These are phyloP conservation scores for Ganoderma leucocontextum DNA, from an alignment of 1,284 basidiomycete species.

Conservation along the genomic window DNA sequence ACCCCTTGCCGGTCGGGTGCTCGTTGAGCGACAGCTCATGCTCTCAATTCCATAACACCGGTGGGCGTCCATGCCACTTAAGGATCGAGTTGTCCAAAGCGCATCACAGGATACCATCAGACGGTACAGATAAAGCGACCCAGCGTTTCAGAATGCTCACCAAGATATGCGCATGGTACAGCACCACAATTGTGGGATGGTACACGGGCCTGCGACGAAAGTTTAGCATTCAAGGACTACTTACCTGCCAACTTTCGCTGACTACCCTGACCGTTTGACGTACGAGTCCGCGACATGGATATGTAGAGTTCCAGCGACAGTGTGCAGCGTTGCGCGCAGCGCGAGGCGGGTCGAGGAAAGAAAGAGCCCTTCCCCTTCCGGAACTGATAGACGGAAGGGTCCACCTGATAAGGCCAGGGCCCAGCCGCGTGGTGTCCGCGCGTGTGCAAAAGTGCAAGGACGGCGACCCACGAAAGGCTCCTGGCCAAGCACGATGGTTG, in stretches of 20 bases:
- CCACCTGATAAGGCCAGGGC: constrained; percentile 8
- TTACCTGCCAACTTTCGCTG: not conserved
- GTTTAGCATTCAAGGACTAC: not conserved
- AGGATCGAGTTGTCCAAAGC: not conserved
- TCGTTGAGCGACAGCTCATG: not conserved
- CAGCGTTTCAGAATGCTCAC: not conserved
- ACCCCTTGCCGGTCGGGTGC: not conserved
- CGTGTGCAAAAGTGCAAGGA: not conserved
- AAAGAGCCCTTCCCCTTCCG: not conserved
- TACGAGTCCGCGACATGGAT: not conserved
- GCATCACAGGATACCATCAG: not conserved
- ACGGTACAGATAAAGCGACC: not conserved
- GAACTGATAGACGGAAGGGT: constrained; percentile 3
- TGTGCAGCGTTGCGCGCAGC: not conserved
- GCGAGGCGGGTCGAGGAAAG: not conserved
- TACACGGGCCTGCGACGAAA: not conserved
- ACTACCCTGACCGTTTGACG: not conserved
- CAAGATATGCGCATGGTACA: not conserved
- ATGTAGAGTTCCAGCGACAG: not conserved
- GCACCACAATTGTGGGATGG: not conserved
- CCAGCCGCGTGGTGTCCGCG: constrained; percentile 4
- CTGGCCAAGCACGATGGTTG: constrained; percentile 1
- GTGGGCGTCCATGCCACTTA: not conserved
- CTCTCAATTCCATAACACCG: not conserved
- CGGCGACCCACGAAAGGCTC: not conserved